Evolutionary conservation across 2,329 filamentous ascomycete species (phyloP), one percentile per base, ranked within the genome.

Genomic region (Aureobasidium uvarum): DNA sequence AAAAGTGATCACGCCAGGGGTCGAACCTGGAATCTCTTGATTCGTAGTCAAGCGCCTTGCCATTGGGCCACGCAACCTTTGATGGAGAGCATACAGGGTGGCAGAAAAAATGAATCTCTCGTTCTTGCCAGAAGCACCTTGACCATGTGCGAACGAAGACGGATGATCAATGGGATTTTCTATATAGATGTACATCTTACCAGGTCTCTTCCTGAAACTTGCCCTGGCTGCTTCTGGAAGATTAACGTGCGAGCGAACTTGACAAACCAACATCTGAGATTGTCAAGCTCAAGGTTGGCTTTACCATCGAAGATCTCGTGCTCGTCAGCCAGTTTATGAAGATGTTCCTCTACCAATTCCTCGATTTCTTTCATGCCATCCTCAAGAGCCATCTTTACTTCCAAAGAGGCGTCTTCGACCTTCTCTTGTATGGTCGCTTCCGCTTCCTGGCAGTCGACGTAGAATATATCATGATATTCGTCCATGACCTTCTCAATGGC

Each of bases 31-130:
- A 66, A 66, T 66, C 59, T 66, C 65, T 65, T 67, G 56, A 67
- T 62, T 81, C 80, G 80, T 82, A 83, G 81, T 83, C 81, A 83
- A 81, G 79, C 80, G 80, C 81, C 81, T 83, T 83, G 80, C 81
- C 81, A 83, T 83, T 83, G 80, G 81, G 81, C 81, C 81, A 83
- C 72, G 68, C 68, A 64, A 39, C 66, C 66, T 52, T 52, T 62
- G 33, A 52, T 62, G 45, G 14, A 60, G 38, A 16, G 8, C 20
- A 41, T 5, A 5, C 18, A 18, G 36, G 18, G 4, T 23, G 10
- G 8, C 13, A 55, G 2, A 2, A 2, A 23, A 36, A 23, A 36
- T n/a, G 16, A 31, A 28, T 31, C 25, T 33, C n/a, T n/a, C n/a
- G n/a, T n/a, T n/a, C 33, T 2, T 33, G 8, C 33, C 33, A 33